phyloP scores from a whole-genome alignment of 2,329 filamentous ascomycete genomes.

The Apiospora malaysiana region DNA sequence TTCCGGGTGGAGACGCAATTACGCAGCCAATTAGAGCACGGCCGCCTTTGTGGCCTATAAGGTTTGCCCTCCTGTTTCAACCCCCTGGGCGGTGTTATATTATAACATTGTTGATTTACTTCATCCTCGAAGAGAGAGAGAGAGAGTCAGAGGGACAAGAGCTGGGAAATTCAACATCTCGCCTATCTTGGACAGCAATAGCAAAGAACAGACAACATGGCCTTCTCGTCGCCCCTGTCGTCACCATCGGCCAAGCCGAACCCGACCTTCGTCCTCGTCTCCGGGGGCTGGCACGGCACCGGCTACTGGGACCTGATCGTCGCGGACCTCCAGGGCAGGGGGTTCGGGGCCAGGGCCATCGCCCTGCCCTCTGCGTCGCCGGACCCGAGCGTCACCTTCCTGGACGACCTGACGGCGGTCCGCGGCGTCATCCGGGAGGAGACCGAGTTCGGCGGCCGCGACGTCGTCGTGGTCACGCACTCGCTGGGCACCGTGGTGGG shows the following conservation, averaged over 20 bases:
- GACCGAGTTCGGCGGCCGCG: conserved; percentile 26
- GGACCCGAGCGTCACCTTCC: conserved; percentile 44
- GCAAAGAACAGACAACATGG: not conserved
- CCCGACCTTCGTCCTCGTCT: not conserved
- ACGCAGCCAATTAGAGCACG: too few relatives aligned
- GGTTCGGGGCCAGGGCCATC: too few relatives aligned
- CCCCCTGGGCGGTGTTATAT: too few relatives aligned
- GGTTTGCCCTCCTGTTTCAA: too few relatives aligned
- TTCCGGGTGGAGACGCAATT: too few relatives aligned
- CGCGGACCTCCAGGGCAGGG: too few relatives aligned
- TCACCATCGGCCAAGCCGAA: not conserved
- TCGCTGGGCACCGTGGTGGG: not conserved
- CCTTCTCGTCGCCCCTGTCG: not conserved
- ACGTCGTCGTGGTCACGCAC: conserved; percentile 13
- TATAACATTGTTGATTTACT: too few relatives aligned
- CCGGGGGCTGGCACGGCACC: conserved; percentile 1
- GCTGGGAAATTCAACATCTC: too few relatives aligned
- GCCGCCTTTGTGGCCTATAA: too few relatives aligned
- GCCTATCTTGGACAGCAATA: too few relatives aligned
- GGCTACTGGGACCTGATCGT: not conserved
- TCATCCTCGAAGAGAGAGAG: too few relatives aligned
- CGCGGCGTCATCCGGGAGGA: conserved; percentile 44
- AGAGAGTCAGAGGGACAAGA: too few relatives aligned
- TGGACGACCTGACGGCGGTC: conserved; percentile 48
- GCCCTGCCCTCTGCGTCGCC: conserved; percentile 47